A percentile compares a stretch with the other conserved stretches of the same genome.
Conservation (phyloP, 2,329 filamentous ascomycete species). For the Trichoderma citrinoviride region DNA sequence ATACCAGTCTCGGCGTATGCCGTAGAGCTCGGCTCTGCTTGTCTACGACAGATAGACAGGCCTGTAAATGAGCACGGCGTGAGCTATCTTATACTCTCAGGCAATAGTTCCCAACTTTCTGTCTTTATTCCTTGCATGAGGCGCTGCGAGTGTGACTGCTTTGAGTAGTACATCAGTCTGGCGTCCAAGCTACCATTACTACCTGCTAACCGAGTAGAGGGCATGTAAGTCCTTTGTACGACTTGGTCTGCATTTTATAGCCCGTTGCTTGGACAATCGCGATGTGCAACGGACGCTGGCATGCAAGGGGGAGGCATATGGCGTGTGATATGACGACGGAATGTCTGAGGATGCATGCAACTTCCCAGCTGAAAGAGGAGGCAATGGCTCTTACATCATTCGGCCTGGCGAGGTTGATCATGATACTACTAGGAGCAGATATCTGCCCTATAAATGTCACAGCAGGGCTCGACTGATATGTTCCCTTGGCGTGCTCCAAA, state of each 20-base stretch:
- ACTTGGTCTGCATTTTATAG: too few species aligned
- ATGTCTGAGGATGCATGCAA: neutral
- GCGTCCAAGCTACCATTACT: too few species aligned
- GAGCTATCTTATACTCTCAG: neutral
- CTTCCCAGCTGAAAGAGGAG: neutral
- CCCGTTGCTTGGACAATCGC: neutral
- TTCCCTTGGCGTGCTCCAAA: neutral
- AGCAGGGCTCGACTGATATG: too few species aligned
- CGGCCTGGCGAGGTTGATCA: neutral
- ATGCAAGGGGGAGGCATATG: neutral
- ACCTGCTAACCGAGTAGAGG: too few species aligned
- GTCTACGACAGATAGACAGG: neutral
- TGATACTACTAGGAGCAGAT: too few species aligned
- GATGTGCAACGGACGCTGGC: neutral
- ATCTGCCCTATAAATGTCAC: slow-evolving; percentile 5
- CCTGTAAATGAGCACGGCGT: neutral
- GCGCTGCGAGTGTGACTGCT: too few species aligned
- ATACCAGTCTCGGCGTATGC: neutral
- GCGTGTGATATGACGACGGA: neutral
- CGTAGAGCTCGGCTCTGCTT: neutral
- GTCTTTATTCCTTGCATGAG: too few species aligned
- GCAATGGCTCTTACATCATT: neutral
- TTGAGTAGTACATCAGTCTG: too few species aligned
- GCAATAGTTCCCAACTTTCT: neutral
- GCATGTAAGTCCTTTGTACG: too few species aligned